Conservation (phyloP, 2,329 filamentous ascomycete species). For the Talaromyces sp. region DNA sequence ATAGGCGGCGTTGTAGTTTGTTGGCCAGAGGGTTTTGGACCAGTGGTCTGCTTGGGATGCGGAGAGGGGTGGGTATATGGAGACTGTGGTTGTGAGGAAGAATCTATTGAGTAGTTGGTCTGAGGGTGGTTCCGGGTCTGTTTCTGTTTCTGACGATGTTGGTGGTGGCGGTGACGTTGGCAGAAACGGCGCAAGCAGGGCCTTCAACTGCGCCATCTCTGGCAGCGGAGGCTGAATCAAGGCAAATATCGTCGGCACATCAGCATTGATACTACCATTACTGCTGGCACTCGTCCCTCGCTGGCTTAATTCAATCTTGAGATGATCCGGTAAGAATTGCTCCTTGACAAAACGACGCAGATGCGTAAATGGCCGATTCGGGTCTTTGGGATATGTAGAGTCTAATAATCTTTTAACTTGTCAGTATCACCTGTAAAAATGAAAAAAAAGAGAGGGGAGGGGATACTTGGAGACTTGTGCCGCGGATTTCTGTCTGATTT, state of each 20-base stretch:
- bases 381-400: constrained; percentile 28
- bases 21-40: constrained; percentile 38
- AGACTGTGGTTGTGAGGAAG: constrained; percentile 30
- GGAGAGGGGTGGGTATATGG: constrained; percentile 36
- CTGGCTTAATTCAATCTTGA: constrained; percentile 12
- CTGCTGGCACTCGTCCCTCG: background rate
- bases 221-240: constrained; percentile 37
- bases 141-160: background rate
- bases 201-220: constrained; percentile 25
- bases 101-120: background rate
- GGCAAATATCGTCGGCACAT: constrained; percentile 32
- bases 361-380: constrained; percentile 27
- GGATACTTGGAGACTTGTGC: constrained; percentile 38
- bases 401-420: constrained; percentile 31
- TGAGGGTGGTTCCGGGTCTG: background rate
- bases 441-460: background rate
- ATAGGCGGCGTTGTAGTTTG: constrained; percentile 39
- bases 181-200: constrained; percentile 33
- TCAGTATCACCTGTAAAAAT: background rate
- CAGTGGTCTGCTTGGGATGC: constrained; percentile 36
- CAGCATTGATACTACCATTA: background rate
- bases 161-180: constrained; percentile 7
- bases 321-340: constrained; percentile 25
- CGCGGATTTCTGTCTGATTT: constrained; percentile 39
- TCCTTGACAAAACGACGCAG: constrained; percentile 37